Evolutionary conservation across 441 rosid genomes (phyloP), one percentile per base, ranked within the genome.

Genomic region (Jatropha multifida): DNA sequence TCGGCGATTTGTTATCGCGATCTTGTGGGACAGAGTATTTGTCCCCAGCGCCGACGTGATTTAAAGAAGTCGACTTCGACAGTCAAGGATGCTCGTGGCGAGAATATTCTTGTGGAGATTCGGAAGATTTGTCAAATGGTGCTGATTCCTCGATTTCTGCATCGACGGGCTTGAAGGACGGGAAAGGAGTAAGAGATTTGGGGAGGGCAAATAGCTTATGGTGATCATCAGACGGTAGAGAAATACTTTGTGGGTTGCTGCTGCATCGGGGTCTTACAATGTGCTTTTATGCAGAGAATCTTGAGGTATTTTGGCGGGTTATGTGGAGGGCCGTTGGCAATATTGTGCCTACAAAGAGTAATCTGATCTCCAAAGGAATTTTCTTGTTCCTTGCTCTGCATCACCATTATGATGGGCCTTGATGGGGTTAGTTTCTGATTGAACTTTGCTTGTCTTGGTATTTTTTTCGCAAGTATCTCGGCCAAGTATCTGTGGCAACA

Each of bases 121-220:
- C 82, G 7, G 86, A 70, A 17, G 88, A 86, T 40, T 62, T 76
- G 42, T 90, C 96, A 26, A 92, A 91, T 68, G 86, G 85, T n/a
- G 79, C 81, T 18, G 85, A 85, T n/a, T 88, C 90, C 38, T 82
- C 94, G 62, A 82, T 86, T 17, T 87, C 93, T 52, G 84, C 88
- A 40, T 87, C 90, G 38, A 85, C 94, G 44, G 91, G 81, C 40
- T 78, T 90, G 60, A 88, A 83, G 86, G 92, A 91, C 32, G 84
- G 87, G 91, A 90, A 87, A 78, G 85, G 77, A 27, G 32, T 84
- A 17, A 76, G 83, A 17, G 83, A 85, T 52, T 38, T 85, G 84
- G 32, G 32, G 32, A 32, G 89, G 85, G 84, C 82, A 79, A 32
- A 32, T 32, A 32, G 32, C 56, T 42, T 83, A 71, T 62, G 88